phyloP scores from a whole-genome alignment of 2,329 filamentous ascomycete genomes.

The Pyricularia pennisetigena region DNA sequence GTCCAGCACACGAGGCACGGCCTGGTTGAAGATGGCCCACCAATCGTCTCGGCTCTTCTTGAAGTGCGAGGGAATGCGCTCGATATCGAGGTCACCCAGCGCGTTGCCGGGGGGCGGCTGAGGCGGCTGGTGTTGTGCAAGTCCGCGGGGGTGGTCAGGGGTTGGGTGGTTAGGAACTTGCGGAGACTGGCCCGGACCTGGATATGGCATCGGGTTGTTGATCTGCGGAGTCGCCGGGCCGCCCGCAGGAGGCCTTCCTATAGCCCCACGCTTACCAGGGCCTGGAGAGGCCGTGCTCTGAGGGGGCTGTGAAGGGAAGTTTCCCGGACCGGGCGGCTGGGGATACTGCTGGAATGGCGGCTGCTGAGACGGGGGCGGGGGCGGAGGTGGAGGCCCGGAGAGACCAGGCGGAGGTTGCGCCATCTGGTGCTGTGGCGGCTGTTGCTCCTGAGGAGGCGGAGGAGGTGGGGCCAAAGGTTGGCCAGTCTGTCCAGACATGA shows the following conservation, averaged over 20 bases:
- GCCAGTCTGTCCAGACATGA: constrained; percentile 81
- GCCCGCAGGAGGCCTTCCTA: constrained; percentile 53
- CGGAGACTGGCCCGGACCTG: constrained; percentile 72
- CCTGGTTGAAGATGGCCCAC: constrained; percentile 95
- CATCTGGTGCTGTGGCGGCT: constrained; percentile 48
- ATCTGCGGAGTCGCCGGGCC: constrained; percentile 87
- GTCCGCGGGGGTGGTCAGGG: constrained; percentile 49
- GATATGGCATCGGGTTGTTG: constrained; percentile 78
- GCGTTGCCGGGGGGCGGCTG: constrained; percentile 46
- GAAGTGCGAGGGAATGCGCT: constrained; percentile 72
- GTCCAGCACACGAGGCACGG: constrained; percentile 79
- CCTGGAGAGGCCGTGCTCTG: constrained; percentile 82
- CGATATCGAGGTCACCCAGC: constrained; percentile 77
- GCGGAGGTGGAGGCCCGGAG: constrained; percentile 46
- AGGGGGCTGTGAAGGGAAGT: constrained; percentile 75
- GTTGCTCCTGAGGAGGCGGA: constrained; percentile 50
- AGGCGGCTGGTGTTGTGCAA: constrained; percentile 29
- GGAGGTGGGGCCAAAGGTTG: constrained; percentile 81
- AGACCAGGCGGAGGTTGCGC: constrained; percentile 66
- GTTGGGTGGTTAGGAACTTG: constrained; percentile 76
- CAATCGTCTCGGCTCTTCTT: constrained; percentile 89
- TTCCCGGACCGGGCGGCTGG: constrained; percentile 45
- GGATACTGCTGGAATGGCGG: constrained; percentile 64
- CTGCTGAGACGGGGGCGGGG: constrained; percentile 52
- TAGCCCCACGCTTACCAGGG: constrained; percentile 61